Evolutionary conservation across 106 monocot species (phyloP), one percentile per base, ranked within the genome.

Genomic region (Iris macrosiphon): DNA sequence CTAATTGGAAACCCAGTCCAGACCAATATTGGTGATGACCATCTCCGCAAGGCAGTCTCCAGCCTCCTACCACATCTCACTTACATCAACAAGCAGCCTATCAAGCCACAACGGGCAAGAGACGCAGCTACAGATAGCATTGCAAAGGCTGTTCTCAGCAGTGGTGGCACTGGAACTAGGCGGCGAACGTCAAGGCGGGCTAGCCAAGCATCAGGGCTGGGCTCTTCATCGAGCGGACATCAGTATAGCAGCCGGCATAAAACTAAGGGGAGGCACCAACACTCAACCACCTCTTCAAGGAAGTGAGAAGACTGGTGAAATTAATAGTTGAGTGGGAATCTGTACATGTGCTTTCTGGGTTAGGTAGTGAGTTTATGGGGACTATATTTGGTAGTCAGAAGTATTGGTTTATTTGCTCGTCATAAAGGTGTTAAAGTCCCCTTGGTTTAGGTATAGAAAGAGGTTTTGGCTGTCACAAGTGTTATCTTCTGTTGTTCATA

Each of bases 1-100:
- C 73, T 95, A 9, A 47, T 85, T 2, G 95, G 89, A 23, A 95
- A 95, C 58, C 89, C 95, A 25, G 63, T 95, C 21, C 95, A 89
- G 33, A 61, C 40, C 54, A 95, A 89, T 74, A 79, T 83, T 7
- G 79, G 95, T 0, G 89, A 89, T 18, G 89, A 95, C 14, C 85
- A 85, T 23, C 78, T 95, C 8, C 81, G 79, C 9, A 95, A 77
- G 72, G 60, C 71, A 1, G 74, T 85, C 45, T 50, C 54, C 0
- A 63, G 95, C 34, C 82, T 95, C 58, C 66, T 95, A 3, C 85
- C 95, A 1, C 78, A 73, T 15, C 49, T 95, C 16, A 33, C 68
- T 18, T 95, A 74, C 46, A 62, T 95, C 30, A 95, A 95, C 73
- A 89, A 82, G 76, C 95, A 89, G 67, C 40, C 79, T 18, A 69